Percentiles rank a stretch among this genome's conserved stretches.
Conservation (phyloP, 441 rosid species). For the Gossypium davidsonii region DNA sequence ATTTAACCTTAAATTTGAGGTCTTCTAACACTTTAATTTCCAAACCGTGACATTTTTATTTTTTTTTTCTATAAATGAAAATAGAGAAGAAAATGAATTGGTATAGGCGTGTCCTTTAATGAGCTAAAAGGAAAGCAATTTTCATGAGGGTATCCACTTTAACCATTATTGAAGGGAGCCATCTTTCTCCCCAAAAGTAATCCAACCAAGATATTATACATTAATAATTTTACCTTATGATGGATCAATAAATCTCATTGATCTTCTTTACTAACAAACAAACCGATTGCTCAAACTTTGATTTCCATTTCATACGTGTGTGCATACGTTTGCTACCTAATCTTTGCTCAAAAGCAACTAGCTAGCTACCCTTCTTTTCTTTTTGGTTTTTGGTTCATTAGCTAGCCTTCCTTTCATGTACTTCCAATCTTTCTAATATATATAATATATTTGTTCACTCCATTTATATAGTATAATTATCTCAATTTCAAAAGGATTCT, state of each 20-base stretch:
- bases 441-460: background rate
- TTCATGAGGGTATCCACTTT: conserved; percentile 22
- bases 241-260: background rate
- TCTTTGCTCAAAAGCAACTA: background rate
- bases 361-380: background rate
- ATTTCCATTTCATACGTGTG: background rate
- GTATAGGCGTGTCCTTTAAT: conserved; percentile 5
- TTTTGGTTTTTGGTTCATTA: too few species aligned
- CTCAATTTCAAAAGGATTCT: background rate
- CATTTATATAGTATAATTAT: background rate
- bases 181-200: conserved; percentile 10
- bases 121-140: background rate
- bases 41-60: too few species aligned
- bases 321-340: background rate
- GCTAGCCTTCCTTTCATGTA: background rate
- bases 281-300: background rate
- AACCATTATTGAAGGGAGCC: conserved; percentile 23
- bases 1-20: background rate
- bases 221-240: conserved; percentile 5
- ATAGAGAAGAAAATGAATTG: background rate
- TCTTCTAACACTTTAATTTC: too few species aligned
- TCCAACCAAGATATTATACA: conserved; percentile 21
- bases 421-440: background rate
- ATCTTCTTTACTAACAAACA: conserved; percentile 7
- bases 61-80: too few species aligned